Conservation (phyloP, 2,329 filamentous ascomycete species). For the Pseudopyricularia cyperi region DNA sequence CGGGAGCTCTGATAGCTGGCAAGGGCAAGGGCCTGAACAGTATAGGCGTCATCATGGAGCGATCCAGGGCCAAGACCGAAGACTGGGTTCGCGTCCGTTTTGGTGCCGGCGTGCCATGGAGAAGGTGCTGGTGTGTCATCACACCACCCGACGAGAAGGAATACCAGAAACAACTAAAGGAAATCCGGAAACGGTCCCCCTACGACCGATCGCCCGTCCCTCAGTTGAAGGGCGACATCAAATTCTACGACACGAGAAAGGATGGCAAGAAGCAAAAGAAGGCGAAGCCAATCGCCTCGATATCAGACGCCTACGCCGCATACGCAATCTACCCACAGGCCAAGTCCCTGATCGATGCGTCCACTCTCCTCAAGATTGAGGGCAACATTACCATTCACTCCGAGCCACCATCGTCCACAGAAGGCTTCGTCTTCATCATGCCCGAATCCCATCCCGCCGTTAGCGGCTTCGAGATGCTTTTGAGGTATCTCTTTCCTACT, state of each 20-base stretch:
- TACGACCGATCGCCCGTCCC: constrained; percentile 63
- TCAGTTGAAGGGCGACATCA: constrained; percentile 73
- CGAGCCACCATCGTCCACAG: constrained; percentile 60
- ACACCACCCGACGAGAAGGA: constrained; percentile 90
- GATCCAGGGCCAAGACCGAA: constrained; percentile 62
- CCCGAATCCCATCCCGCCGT: constrained; percentile 87
- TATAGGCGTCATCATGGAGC: constrained; percentile 79
- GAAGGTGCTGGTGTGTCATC: constrained; percentile 93
- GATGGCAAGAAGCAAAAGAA: constrained; percentile 83
- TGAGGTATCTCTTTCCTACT: constrained; percentile 83
- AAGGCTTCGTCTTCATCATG: constrained; percentile 97
- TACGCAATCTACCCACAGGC: constrained; percentile 95
- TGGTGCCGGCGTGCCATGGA: constrained; percentile 90
- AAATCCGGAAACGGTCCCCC: constrained; percentile 64
- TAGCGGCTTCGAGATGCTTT: constrained; percentile 87
- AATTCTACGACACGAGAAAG: constrained; percentile 75
- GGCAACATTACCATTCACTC: constrained; percentile 81
- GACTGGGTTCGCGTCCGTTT: constrained; percentile 95
- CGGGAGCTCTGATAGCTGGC: constrained; percentile 85
- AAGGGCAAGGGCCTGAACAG: constrained; percentile 85
- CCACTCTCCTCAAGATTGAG: constrained; percentile 87
- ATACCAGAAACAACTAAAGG: constrained; percentile 69
- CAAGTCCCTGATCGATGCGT: constrained; percentile 86
- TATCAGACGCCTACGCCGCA: constrained; percentile 80
- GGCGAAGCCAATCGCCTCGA: constrained; percentile 75